Conservation (phyloP, 2,329 filamentous ascomycete species). For the Ciborinia camelliae region DNA sequence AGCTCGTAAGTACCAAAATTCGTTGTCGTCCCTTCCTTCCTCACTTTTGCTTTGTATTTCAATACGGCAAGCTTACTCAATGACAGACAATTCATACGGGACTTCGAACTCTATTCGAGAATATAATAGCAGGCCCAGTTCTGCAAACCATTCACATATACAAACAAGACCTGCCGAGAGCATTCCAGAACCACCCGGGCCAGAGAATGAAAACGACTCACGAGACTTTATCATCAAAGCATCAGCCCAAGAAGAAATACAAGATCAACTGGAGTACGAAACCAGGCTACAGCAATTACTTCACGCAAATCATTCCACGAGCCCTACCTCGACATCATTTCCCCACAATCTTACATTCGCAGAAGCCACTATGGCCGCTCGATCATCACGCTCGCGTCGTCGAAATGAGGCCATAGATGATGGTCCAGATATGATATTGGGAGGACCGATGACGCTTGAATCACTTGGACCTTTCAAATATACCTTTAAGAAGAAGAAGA, state of each 20-base stretch:
- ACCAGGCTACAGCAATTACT: not conserved
- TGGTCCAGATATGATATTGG: slow-evolving; percentile 10
- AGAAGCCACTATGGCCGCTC: slow-evolving; percentile 21
- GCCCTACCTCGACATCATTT: not conserved
- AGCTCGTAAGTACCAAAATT: slow-evolving; percentile 10
- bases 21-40: slow-evolving; percentile 16
- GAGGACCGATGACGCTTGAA: slow-evolving; percentile 20
- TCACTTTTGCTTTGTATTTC: not conserved
- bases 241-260: slow-evolving; percentile 19
- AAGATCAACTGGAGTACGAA: slow-evolving; percentile 18
- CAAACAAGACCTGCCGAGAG: slow-evolving; percentile 13
- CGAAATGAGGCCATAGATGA: slow-evolving; percentile 12
- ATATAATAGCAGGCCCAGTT: slow-evolving; percentile 6
- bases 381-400: slow-evolving; percentile 12
- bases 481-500: slow-evolving; percentile 23
- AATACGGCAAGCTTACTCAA: slow-evolving; percentile 17
- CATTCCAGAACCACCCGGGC: not conserved
- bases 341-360: slow-evolving; percentile 16
- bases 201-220: not conserved
- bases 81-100: not conserved
- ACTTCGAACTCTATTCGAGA: slow-evolving; percentile 8
- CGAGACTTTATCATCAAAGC: slow-evolving; percentile 17
- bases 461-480: slow-evolving; percentile 23
- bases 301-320: not conserved
- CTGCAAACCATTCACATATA: slow-evolving; percentile 17